These are phyloP conservation scores for Melampsora larici-populina DNA, from an alignment of 1,284 basidiomycete species.

Conservation along the genomic window DNA sequence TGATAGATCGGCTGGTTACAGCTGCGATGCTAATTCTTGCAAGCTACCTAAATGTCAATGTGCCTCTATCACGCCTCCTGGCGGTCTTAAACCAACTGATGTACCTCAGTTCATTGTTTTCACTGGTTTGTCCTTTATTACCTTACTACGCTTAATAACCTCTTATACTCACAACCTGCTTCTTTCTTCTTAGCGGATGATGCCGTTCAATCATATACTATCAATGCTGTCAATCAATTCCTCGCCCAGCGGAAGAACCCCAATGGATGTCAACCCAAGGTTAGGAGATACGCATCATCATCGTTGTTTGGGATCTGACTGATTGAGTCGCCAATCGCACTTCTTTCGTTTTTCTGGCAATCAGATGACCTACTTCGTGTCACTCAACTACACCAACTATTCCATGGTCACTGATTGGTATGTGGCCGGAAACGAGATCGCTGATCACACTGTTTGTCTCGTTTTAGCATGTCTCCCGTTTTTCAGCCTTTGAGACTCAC, in stretches of 20 bases:
- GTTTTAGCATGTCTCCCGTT: neutral
- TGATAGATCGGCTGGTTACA: slow-evolving; percentile 60
- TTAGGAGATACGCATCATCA: slow-evolving; percentile 47
- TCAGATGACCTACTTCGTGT: slow-evolving; percentile 69
- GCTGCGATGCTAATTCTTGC: slow-evolving; percentile 66
- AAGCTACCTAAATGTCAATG: slow-evolving; percentile 68
- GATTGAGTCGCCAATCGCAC: too few relatives aligned
- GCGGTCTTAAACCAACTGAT: slow-evolving; percentile 65
- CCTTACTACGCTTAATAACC: neutral
- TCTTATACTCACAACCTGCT: slow-evolving; percentile 58
- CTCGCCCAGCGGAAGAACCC: slow-evolving; percentile 73
- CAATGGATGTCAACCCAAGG: slow-evolving; percentile 69
- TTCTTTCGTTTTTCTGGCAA: neutral
- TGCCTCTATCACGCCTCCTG: slow-evolving; percentile 68
- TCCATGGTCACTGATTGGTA: slow-evolving; percentile 75
- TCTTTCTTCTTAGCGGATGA: slow-evolving; percentile 58
- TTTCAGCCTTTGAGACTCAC: neutral
- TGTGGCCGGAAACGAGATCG: slow-evolving; percentile 78
- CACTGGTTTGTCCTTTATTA: slow-evolving; percentile 54
- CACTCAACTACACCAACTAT: slow-evolving; percentile 72
- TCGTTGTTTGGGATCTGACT: neutral
- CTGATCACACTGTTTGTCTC: slow-evolving; percentile 70
- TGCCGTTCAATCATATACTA: slow-evolving; percentile 52
- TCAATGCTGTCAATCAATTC: slow-evolving; percentile 60
- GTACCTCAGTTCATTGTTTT: slow-evolving; percentile 70